A percentile compares a stretch with the other conserved stretches of the same genome.
Evolutionary conservation across 495 filamentous ascomycete genomes (phyloP).

Genomic region (Polyplosphaeria fusca): DNA sequence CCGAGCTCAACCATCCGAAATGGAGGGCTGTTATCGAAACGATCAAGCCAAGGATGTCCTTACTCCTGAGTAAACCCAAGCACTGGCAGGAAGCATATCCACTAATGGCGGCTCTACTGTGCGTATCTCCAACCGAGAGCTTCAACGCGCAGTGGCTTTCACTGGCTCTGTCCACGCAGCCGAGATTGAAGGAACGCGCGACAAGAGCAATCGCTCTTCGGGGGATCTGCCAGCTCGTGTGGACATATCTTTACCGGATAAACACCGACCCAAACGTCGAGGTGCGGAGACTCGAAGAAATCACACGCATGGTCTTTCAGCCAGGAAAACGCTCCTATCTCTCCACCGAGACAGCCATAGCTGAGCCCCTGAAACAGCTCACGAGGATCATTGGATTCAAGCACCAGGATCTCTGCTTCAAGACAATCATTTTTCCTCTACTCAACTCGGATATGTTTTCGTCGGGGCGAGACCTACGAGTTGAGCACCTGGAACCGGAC

Average conservation of each 20-base stretch:
- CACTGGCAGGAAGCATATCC: slow-evolving; percentile 89
- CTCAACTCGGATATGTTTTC: slow-evolving; percentile 88
- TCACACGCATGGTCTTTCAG: slow-evolving; percentile 76
- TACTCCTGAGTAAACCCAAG: slow-evolving; percentile 84
- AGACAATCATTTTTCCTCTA: slow-evolving; percentile 85
- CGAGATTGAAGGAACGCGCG: slow-evolving; percentile 76
- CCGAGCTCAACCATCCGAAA: slow-evolving; percentile 69
- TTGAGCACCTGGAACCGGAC: slow-evolving; percentile 93
- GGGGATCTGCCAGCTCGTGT: slow-evolving; percentile 86
- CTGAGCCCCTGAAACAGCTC: slow-evolving; percentile 86
- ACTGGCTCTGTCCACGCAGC: slow-evolving; percentile 68
- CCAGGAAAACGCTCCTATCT: slow-evolving; percentile 72
- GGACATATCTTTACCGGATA: slow-evolving; percentile 89
- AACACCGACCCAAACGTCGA: slow-evolving; percentile 64
- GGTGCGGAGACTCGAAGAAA: slow-evolving; percentile 79
- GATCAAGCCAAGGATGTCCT: slow-evolving; percentile 68
- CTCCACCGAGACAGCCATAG: slow-evolving; percentile 73
- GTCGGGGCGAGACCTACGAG: slow-evolving; percentile 71
- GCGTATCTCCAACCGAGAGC: slow-evolving; percentile 77
- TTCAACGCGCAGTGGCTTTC: slow-evolving; percentile 84
- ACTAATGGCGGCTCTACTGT: slow-evolving; percentile 76
- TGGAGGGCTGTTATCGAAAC: slow-evolving; percentile 82
- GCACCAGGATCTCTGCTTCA: slow-evolving; percentile 88
- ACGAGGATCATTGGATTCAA: slow-evolving; percentile 94
- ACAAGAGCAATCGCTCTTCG: slow-evolving; percentile 79